Percentiles rank a stretch among this genome's conserved stretches.
Evolutionary conservation across 192 early-diverging fungal species (phyloP).

Genomic region (Dimargaris cristalligena): DNA sequence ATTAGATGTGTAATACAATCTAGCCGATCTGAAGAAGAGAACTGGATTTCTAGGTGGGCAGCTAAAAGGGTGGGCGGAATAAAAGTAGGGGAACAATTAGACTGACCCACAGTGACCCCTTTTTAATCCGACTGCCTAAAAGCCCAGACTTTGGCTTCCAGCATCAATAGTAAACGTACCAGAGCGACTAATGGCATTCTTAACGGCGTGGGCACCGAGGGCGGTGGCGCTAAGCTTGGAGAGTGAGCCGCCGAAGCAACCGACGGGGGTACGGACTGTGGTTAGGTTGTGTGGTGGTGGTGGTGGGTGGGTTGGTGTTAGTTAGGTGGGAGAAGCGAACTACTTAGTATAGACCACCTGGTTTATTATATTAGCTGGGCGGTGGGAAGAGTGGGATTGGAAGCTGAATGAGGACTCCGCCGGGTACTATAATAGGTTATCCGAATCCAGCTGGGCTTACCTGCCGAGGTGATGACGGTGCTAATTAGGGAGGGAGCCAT

Average conservation of each 20-base stretch:
- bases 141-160: background rate
- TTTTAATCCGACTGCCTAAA: background rate
- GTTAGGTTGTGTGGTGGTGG: constrained; percentile 12
- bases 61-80: background rate
- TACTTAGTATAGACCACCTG: background rate
- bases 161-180: constrained; percentile 29
- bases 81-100: background rate
- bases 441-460: background rate
- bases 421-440: background rate
- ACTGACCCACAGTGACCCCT: background rate
- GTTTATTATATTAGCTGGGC: background rate
- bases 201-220: constrained; percentile 72
- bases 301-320: background rate
- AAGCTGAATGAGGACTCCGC: background rate
- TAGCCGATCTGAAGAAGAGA: background rate
- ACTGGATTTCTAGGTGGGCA: constrained; percentile 2
- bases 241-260: constrained; percentile 75
- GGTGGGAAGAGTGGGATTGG: background rate
- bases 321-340: background rate
- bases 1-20: background rate
- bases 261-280: constrained; percentile 85
- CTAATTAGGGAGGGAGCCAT: constrained; percentile 22
- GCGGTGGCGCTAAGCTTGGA: constrained; percentile 66
- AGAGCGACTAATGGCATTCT: constrained; percentile 66
- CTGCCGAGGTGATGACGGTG: constrained; percentile 28